Evolutionary conservation across 2,329 filamentous ascomycete species (phyloP), one percentile per base, ranked within the genome.

Genomic region (Parafenestella ontariensis): DNA sequence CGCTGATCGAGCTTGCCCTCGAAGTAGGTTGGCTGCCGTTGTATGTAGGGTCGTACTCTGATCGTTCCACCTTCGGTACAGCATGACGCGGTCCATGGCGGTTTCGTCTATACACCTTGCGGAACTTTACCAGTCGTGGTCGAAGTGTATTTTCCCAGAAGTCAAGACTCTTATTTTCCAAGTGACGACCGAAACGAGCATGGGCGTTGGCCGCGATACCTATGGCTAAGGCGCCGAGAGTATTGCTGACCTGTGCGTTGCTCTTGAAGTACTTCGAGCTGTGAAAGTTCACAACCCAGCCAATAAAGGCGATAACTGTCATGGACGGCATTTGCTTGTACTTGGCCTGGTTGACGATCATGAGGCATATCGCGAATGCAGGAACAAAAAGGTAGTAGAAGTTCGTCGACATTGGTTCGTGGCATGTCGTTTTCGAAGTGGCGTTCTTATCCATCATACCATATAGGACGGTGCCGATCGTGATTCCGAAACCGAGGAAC

Each of bases 201-300:
- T 95, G 94, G 2, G 92, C 70, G 62, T 96, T 96, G 3, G 90
- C 91, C 45, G 92, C 78, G 29, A 93, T 83, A 10, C 91, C 91
- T 13, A 96, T 86, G 0, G 86, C 84, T 46, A 96, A 82, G 0
- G 91, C 90, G 28, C 90, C 90, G 1, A 95, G 82, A 37, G 90
- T 91, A 74, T 89, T 92, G 50, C 88, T 87, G 28, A 96, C 85
- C 61, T 93, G 90, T 0, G 86, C 85, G 65, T 91, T 92, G 45
- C 82, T 84, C 21, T 82, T 77, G 70, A 94, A 91, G 59, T 84
- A 86, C 26, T 82, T 79, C 28, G 85, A 85, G 13, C 85, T 86
- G 75, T 90, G 92, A 76, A 85, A 90, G 75, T 89, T 94, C 65
- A 91, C 88, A 7, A 87, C 79, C 69, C 90, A 95, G 8, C 91